These are phyloP conservation scores for Luffa aegyptiaca DNA, from an alignment of 306 rosid genomes.

Conservation along the genomic window DNA sequence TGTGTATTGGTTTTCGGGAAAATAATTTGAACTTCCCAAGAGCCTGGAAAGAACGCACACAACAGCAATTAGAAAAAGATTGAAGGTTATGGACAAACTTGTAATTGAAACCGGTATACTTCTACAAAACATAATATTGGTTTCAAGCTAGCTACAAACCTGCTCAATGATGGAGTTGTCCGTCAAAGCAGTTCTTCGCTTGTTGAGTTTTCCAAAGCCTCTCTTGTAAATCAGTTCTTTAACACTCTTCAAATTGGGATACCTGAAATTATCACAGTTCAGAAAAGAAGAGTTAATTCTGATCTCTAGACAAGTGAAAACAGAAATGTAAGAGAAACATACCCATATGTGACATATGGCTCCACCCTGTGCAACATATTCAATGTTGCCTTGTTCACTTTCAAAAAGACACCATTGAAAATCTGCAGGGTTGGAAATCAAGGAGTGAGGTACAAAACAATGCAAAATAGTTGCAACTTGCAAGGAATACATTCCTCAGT, in stretches of 20 bases:
- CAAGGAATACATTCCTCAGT: neutral
- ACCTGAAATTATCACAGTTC: conserved; percentile 21
- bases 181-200: conserved; percentile 35
- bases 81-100: neutral
- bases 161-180: conserved; percentile 33
- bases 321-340: neutral
- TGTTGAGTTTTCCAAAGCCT: conserved; percentile 35
- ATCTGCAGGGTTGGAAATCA: conserved; percentile 28
- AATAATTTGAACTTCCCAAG: conserved; percentile 59
- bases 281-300: neutral
- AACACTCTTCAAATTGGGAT: conserved; percentile 72
- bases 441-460: neutral
- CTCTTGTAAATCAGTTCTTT: conserved; percentile 70
- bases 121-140: neutral
- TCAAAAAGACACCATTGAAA: conserved; percentile 81
- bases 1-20: conserved; percentile 46
- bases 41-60: conserved; percentile 26
- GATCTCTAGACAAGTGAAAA: neutral
- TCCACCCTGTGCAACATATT: conserved; percentile 90
- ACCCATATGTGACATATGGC: conserved; percentile 90
- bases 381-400: conserved; percentile 84
- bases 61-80: neutral
- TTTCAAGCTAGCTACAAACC: conserved; percentile 18
- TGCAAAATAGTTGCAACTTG: neutral
- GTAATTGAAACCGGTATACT: neutral